A percentile compares a stretch with the other conserved stretches of the same genome.
These are phyloP conservation scores for Yamadazyma epiphylla DNA, from an alignment of 1,139 yeast genomes.

Conservation along the genomic window DNA sequence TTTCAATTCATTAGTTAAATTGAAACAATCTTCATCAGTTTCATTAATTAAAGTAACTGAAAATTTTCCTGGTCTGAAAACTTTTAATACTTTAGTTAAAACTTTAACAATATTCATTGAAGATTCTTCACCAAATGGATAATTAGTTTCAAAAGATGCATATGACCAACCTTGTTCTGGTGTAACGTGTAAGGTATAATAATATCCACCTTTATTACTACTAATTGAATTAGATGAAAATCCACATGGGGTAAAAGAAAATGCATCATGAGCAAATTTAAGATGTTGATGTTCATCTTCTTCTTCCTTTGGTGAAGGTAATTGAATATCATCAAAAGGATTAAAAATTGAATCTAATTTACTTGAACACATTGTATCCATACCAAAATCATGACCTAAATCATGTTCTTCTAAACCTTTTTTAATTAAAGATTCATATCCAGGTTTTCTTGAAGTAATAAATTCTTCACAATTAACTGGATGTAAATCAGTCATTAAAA, in stretches of 20 bases:
- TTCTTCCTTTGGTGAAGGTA: constrained; percentile 37
- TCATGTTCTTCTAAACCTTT: constrained; percentile 52
- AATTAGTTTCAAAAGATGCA: constrained; percentile 92
- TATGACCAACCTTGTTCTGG: constrained; percentile 95
- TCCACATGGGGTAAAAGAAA: constrained; percentile 95
- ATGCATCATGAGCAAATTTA: constrained; percentile 69
- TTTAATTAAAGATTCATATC: constrained; percentile 29
- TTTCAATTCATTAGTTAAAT: constrained; percentile 5
- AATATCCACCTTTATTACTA: constrained; percentile 51
- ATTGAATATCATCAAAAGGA: constrained; percentile 14
- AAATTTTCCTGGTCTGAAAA: constrained; percentile 75
- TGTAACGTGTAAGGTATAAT: constrained; percentile 90
- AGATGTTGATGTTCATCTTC: constrained; percentile 17
- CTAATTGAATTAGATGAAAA: constrained; percentile 83
- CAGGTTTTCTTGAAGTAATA: constrained; percentile 55
- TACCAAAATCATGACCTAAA: constrained; percentile 76
- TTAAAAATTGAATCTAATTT: constrained; percentile 58
- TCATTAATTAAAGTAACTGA: constrained; percentile 65
- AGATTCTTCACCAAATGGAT: constrained; percentile 39
- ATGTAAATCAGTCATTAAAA: constrained; percentile 85
- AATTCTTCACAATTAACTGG: constrained; percentile 58
- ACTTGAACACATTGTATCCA: constrained; percentile 58
- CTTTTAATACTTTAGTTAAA: constrained; percentile 51
- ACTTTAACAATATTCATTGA: constrained; percentile 49
- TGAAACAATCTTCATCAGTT: constrained; percentile 9